Conservation (phyloP, 2,329 filamentous ascomycete species). For the Fusarium sp. region DNA sequence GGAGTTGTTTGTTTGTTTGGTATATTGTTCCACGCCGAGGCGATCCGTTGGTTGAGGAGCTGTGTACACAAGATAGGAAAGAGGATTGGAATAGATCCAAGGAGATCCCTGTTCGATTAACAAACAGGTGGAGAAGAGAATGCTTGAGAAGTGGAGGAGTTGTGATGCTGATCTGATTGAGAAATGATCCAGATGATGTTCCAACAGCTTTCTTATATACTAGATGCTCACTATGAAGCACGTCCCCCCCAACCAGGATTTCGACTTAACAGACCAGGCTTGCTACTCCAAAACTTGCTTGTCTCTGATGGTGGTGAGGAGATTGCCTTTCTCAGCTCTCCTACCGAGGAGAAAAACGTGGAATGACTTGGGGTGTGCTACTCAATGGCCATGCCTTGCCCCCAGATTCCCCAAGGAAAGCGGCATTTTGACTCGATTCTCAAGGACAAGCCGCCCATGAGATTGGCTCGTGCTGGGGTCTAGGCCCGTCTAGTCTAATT, state of each 20-base stretch:
- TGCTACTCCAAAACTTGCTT: slow-evolving; percentile 22
- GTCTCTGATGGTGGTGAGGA: slow-evolving; percentile 1
- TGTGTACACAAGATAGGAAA: neutral
- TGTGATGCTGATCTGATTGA: slow-evolving; percentile 29
- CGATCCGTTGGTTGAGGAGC: neutral
- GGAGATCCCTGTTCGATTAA: neutral
- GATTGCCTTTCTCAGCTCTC: slow-evolving; percentile 32
- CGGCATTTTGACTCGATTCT: neutral
- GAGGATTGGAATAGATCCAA: slow-evolving; percentile 8
- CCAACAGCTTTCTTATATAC: slow-evolving; percentile 41
- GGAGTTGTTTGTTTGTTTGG: too few relatives aligned
- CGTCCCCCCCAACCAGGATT: slow-evolving; percentile 24
- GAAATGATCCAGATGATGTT: slow-evolving; percentile 17
- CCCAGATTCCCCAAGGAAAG: slow-evolving; percentile 1
- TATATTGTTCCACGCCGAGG: too few relatives aligned
- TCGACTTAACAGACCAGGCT: neutral
- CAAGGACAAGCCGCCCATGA: neutral
- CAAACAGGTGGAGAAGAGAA: neutral
- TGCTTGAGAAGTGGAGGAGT: neutral
- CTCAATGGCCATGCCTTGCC: neutral
- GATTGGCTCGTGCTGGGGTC: slow-evolving; percentile 34
- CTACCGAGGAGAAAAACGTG: slow-evolving; percentile 5
- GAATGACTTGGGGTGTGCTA: neutral
- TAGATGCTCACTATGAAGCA: slow-evolving; percentile 25
- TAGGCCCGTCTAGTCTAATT: slow-evolving; percentile 21